Conservation (phyloP, 2,329 filamentous ascomycete genomes). For the Neurospora crassa region DNA sequence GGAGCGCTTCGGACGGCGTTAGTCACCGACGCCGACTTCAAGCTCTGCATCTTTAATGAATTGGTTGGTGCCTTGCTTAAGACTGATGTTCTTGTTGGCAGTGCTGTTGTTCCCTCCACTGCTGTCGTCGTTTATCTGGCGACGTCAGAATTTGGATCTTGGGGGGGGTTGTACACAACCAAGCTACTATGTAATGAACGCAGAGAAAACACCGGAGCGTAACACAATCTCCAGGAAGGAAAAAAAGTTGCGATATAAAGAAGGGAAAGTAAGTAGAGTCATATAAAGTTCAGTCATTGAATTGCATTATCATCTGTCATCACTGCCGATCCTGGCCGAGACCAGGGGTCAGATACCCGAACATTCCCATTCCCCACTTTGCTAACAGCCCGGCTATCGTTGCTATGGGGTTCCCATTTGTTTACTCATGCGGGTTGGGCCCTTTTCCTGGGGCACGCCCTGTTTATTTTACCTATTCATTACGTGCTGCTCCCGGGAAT, state of each 20-base stretch:
- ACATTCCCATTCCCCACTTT: background rate
- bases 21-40: conserved; percentile 10
- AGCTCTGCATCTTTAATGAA: conserved; percentile 14
- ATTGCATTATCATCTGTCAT: background rate
- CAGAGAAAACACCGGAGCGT: background rate
- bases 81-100: background rate
- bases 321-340: background rate
- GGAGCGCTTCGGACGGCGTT: conserved; percentile 11
- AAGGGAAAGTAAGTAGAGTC: background rate
- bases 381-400: background rate
- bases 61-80: background rate
- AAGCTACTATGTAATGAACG: background rate
- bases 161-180: background rate
- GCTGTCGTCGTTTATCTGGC: background rate
- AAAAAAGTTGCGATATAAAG: background rate
- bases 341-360: background rate
- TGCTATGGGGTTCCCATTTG: background rate
- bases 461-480: background rate
- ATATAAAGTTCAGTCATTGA: background rate
- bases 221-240: background rate
- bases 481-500: background rate
- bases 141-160: background rate
- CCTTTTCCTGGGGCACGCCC: background rate
- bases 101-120: background rate
- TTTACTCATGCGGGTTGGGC: background rate